A percentile compares a stretch with the other conserved stretches of the same genome.
Evolutionary conservation across 2,329 filamentous ascomycete genomes (phyloP).

Genomic region (Xylogone sp.): DNA sequence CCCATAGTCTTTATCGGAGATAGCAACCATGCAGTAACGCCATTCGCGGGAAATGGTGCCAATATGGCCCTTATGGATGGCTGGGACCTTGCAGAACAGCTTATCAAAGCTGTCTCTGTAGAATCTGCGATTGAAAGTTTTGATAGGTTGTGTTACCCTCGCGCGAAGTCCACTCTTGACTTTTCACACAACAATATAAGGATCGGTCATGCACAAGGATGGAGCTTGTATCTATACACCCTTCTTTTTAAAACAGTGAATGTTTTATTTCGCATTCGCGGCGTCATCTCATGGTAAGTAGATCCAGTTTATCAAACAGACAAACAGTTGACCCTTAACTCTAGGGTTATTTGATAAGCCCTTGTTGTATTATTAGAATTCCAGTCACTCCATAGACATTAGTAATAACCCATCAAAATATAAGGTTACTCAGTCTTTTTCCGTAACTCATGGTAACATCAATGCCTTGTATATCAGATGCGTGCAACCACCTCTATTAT

Average conservation of each 20-base stretch:
- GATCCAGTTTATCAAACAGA: too few relatives aligned
- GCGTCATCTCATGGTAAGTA: too few relatives aligned
- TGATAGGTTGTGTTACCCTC: constrained; percentile 32
- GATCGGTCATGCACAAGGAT: constrained; percentile 2
- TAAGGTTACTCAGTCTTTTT: too few relatives aligned
- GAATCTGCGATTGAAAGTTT: constrained; percentile 28
- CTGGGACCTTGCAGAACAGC: constrained; percentile 40
- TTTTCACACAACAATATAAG: constrained; percentile 2
- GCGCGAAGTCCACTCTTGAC: constrained; percentile 18
- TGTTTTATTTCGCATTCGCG: not conserved
- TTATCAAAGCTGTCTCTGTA: constrained; percentile 28
- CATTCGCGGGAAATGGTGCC: constrained; percentile 45
- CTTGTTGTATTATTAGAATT: too few relatives aligned
- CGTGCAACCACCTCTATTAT: too few relatives aligned
- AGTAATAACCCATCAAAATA: too few relatives aligned
- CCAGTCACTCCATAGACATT: too few relatives aligned
- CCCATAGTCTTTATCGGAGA: constrained; percentile 44
- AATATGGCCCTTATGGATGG: constrained; percentile 44
- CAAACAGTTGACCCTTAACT: too few relatives aligned
- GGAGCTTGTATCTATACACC: not conserved
- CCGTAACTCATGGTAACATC: too few relatives aligned
- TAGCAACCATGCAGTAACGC: constrained; percentile 45
- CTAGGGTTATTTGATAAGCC: too few relatives aligned
- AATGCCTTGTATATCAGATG: too few relatives aligned
- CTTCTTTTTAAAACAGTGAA: not conserved